Evolutionary conservation across 768 basidiomycete genomes (phyloP).

Genomic region (Chiua virens): DNA sequence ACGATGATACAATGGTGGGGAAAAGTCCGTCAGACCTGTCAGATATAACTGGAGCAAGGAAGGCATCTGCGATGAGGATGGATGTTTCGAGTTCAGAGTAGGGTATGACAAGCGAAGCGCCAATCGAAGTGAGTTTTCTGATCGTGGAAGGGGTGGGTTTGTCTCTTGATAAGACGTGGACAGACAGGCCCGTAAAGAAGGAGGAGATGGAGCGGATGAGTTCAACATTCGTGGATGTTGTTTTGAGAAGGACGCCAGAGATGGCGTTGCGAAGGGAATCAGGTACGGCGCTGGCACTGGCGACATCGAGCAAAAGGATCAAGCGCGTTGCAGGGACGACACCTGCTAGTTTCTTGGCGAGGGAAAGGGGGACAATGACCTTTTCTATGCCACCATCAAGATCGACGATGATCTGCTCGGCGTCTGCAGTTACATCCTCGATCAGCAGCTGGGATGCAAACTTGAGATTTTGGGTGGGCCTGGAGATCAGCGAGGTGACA

Average conservation of each 20-base stretch:
- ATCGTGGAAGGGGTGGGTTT: slow-evolving; percentile 62
- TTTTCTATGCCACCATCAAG: slow-evolving; percentile 82
- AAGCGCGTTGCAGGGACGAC: slow-evolving; percentile 69
- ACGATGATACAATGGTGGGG: slow-evolving; percentile 85
- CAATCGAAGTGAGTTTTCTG: slow-evolving; percentile 55
- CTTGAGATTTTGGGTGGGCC: slow-evolving; percentile 31
- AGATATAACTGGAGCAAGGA: slow-evolving; percentile 77
- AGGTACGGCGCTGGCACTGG: slow-evolving; percentile 70
- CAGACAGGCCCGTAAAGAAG: slow-evolving; percentile 64
- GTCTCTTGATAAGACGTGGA: slow-evolving; percentile 58
- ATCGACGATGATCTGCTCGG: slow-evolving; percentile 59
- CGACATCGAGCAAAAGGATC: slow-evolving; percentile 72
- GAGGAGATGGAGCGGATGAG: slow-evolving; percentile 74
- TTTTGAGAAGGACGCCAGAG: slow-evolving; percentile 80
- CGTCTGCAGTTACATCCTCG: slow-evolving; percentile 45
- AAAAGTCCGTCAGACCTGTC: slow-evolving; percentile 92
- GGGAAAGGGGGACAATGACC: slow-evolving; percentile 69
- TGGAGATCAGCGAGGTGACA: slow-evolving; percentile 74
- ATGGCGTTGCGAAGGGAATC: slow-evolving; percentile 72
- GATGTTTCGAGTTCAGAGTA: slow-evolving; percentile 60
- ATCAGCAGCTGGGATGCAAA: slow-evolving; percentile 53
- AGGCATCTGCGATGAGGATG: slow-evolving; percentile 80
- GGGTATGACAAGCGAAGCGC: slow-evolving; percentile 70
- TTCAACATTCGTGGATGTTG: slow-evolving; percentile 68
- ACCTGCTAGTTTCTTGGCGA: slow-evolving; percentile 66